Conservation (phyloP, 2,329 filamentous ascomycete species). For the Apiospora marii region DNA sequence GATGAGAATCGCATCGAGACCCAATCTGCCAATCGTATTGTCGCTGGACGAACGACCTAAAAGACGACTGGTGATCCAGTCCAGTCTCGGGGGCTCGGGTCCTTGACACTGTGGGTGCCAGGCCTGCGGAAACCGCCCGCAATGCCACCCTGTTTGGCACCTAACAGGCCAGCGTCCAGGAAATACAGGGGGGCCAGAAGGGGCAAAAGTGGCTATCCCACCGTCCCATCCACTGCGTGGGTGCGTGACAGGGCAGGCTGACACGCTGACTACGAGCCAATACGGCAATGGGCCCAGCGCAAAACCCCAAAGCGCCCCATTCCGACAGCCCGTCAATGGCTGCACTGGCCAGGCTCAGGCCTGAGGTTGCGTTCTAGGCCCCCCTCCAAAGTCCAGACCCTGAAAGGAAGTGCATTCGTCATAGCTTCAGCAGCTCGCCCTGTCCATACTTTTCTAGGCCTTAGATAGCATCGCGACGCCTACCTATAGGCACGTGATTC, state of each 20-base stretch:
- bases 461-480: not conserved
- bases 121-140: slow-evolving; percentile 10
- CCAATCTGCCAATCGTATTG: slow-evolving; percentile 17
- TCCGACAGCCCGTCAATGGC: not conserved
- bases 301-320: slow-evolving; percentile 6
- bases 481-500: not conserved
- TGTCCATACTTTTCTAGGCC: not conserved
- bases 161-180: no score
- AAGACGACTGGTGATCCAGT: not conserved
- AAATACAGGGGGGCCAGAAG: not conserved
- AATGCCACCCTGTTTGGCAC: not conserved
- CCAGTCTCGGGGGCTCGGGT: slow-evolving; percentile 16
- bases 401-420: slow-evolving; percentile 14
- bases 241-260: not conserved
- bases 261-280: slow-evolving; percentile 1
- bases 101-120: not conserved
- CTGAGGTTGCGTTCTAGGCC: slow-evolving; percentile 5
- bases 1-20: slow-evolving; percentile 20
- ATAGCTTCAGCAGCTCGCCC: not conserved
- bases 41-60: slow-evolving; percentile 10
- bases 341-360: slow-evolving; percentile 9
- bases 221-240: not conserved
- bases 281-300: not conserved
- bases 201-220: not conserved
- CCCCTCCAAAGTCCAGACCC: not conserved